Evolutionary conservation across 495 filamentous ascomycete species (phyloP).

Genomic region (Eremomyces bilateralis): DNA sequence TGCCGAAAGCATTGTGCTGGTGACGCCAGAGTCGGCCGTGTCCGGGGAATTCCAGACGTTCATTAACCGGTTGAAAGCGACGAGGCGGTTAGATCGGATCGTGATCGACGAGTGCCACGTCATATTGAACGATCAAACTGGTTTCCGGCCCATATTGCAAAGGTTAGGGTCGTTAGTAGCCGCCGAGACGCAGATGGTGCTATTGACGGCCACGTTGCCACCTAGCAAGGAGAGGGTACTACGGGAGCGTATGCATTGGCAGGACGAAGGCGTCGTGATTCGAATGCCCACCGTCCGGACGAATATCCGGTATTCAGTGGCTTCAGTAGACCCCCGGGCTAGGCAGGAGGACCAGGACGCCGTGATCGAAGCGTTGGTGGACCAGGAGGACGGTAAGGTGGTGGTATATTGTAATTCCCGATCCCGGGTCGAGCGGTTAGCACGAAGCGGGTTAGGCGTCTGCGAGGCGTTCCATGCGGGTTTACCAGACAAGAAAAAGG

Average conservation of each 20-base stretch:
- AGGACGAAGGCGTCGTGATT: constrained; percentile 1
- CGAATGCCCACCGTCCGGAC: background rate
- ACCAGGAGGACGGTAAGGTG: background rate
- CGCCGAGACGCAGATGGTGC: constrained; percentile 8
- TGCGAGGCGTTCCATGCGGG: constrained; percentile 1
- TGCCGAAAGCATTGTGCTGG: constrained; percentile 7
- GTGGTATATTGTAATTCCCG: constrained; percentile 3
- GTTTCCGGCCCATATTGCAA: constrained; percentile 5
- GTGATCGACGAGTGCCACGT: constrained; percentile 13
- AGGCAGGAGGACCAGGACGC: constrained; percentile 1
- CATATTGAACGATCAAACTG: constrained; percentile 6
- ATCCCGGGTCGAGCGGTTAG: constrained; percentile 1
- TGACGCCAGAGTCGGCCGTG: constrained; percentile 7
- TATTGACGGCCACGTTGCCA: constrained; percentile 12
- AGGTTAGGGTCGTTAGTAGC: constrained; percentile 7
- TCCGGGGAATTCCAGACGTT: constrained; percentile 8
- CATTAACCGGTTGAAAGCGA: constrained; percentile 8
- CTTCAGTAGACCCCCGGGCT: no score
- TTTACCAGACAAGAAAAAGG: constrained; percentile 4
- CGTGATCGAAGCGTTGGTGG: constrained; percentile 5
- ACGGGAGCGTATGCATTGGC: constrained; percentile 1
- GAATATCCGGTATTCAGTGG: constrained; percentile 2
- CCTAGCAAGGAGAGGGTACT: constrained; percentile 4
- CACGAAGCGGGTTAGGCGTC: constrained; percentile 1
- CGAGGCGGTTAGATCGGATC: constrained; percentile 8